Percentiles rank a stretch among this genome's conserved stretches.
Conservation (phyloP, 192 early-diverging fungal species). For the Backusella circina region DNA sequence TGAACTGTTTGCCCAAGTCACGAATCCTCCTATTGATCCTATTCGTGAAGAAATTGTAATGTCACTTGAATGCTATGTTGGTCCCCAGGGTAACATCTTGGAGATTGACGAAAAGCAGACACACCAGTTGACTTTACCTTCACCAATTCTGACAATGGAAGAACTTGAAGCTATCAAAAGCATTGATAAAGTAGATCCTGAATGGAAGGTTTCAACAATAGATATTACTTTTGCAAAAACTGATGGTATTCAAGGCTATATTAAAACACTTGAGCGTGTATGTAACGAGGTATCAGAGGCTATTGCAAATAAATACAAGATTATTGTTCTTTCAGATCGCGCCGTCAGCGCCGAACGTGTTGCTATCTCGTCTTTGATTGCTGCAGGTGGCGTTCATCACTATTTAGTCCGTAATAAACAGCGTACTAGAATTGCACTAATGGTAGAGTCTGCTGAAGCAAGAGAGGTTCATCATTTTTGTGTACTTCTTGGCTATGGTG, state of each 20-base stretch:
- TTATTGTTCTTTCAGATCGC: slow-evolving; percentile 85
- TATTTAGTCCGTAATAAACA: slow-evolving; percentile 85
- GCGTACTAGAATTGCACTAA: slow-evolving; percentile 83
- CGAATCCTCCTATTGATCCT: slow-evolving; percentile 98
- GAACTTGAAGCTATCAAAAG: slow-evolving; percentile 80
- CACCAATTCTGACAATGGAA: slow-evolving; percentile 82
- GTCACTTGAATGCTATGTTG: slow-evolving; percentile 94
- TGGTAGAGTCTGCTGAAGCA: slow-evolving; percentile 92
- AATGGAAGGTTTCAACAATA: slow-evolving; percentile 81
- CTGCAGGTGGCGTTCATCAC: slow-evolving; percentile 92
- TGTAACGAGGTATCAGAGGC: slow-evolving; percentile 81
- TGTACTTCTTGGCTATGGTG: slow-evolving; percentile 93
- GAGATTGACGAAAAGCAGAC: slow-evolving; percentile 82
- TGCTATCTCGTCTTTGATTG: slow-evolving; percentile 82
- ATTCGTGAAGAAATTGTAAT: slow-evolving; percentile 99
- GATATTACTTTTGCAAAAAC: slow-evolving; percentile 82
- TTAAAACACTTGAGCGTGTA: slow-evolving; percentile 79
- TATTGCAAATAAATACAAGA: slow-evolving; percentile 75
- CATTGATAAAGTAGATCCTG: slow-evolving; percentile 60
- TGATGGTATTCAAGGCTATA: slow-evolving; percentile 80
- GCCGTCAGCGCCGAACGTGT: slow-evolving; percentile 62
- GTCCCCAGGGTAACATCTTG: slow-evolving; percentile 92
- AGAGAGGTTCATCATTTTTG: slow-evolving; percentile 96
- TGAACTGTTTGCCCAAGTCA: slow-evolving; percentile 97
- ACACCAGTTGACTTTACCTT: slow-evolving; percentile 74